A percentile compares a stretch with the other conserved stretches of the same genome.
Conservation (phyloP, 495 filamentous ascomycete genomes). For the Stereocaulon alpinum region DNA sequence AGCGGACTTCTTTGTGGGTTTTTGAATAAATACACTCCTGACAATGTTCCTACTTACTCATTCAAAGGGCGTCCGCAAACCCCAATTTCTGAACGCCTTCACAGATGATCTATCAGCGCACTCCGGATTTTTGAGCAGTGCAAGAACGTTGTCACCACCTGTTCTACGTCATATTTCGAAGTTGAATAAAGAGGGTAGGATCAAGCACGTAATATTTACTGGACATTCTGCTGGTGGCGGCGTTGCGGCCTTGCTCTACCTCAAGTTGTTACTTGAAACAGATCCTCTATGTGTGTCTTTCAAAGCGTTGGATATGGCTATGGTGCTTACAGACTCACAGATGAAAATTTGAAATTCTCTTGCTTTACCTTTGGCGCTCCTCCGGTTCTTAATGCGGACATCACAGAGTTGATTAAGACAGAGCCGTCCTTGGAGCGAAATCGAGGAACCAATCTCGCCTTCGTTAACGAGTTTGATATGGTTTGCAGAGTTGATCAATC, state of each 20-base stretch:
- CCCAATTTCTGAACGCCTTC: neutral
- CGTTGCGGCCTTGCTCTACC: slow-evolving; percentile 1
- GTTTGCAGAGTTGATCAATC: neutral
- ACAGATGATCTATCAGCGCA: neutral
- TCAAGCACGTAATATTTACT: neutral
- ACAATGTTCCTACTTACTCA: neutral
- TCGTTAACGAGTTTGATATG: neutral
- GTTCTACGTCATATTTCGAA: neutral
- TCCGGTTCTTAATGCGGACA: neutral
- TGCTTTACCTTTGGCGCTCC: slow-evolving; percentile 4
- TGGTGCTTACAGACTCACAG: neutral
- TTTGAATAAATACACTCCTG: neutral
- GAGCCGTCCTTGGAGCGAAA: neutral
- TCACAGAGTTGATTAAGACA: neutral
- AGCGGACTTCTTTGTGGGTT: neutral
- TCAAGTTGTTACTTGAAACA: neutral
- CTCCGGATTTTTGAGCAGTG: neutral
- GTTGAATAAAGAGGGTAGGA: neutral
- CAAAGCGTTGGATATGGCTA: neutral
- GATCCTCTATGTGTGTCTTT: neutral
- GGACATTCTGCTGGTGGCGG: slow-evolving; percentile 2
- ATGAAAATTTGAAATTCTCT: neutral
- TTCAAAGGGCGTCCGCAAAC: neutral
- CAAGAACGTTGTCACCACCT: neutral
- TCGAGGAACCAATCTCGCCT: neutral